Evolutionary conservation across 208 protist species (phyloP).

Genomic region (Acanthamoeba royreba): DNA sequence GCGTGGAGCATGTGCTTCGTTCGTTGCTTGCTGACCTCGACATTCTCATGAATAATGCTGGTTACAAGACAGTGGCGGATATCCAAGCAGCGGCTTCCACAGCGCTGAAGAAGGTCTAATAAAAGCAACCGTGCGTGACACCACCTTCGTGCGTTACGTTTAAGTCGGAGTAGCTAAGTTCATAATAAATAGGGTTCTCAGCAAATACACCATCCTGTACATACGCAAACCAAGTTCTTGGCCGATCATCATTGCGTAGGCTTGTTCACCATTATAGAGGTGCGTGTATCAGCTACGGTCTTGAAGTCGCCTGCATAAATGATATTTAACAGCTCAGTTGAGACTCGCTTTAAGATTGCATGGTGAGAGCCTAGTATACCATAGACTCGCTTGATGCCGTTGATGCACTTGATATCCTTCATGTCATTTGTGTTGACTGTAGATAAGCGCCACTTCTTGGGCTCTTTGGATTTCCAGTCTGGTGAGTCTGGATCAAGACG

Average conservation of each 20-base stretch:
- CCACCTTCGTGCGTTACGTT: no score
- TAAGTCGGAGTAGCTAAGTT: no score
- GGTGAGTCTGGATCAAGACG: neutral
- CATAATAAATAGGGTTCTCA: no score
- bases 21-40: no score
- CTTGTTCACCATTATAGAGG: neutral
- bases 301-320: neutral
- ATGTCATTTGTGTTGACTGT: constrained; percentile 9
- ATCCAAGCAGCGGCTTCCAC: no score
- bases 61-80: no score
- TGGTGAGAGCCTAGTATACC: neutral
- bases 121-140: no score
- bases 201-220: no score
- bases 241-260: neutral
- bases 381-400: neutral
- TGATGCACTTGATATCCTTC: constrained; percentile 28
- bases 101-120: no score
- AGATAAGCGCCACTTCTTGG: constrained; percentile 2
- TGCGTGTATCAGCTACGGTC: neutral
- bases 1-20: no score
- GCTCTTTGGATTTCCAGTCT: neutral
- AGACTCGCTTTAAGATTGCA: neutral
- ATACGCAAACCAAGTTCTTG: no score
- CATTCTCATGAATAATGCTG: no score
- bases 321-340: neutral